phyloP scores from a whole-genome alignment of 2,329 filamentous ascomycete genomes.

The Ophiostoma sp. region DNA sequence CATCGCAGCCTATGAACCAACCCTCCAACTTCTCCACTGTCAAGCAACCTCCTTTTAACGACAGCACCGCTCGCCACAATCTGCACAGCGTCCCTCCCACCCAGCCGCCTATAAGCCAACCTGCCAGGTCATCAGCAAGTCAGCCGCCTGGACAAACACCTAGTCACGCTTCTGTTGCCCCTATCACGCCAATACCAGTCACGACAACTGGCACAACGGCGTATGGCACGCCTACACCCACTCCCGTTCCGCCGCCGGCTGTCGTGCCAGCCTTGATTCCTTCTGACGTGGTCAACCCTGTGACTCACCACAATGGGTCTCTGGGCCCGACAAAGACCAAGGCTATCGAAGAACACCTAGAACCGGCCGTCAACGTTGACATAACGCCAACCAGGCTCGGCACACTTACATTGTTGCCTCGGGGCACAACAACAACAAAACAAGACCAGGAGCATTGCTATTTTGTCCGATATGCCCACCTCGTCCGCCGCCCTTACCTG shows the following conservation, averaged over 20 bases:
- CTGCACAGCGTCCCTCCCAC: not conserved
- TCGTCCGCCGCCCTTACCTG: slow-evolving; percentile 34
- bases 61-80: not conserved
- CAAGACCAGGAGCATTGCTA: not conserved
- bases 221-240: not conserved
- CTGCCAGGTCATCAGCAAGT: not conserved
- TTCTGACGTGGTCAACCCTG: not conserved
- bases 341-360: not conserved
- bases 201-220: not conserved
- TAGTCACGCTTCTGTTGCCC: not conserved
- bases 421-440: not conserved
- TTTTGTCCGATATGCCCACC: not conserved
- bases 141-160: not conserved
- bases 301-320: not conserved
- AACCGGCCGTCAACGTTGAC: not conserved
- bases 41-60: not conserved
- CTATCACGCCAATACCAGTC: not conserved
- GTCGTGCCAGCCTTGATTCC: not conserved
- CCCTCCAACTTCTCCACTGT: not conserved
- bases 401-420: not conserved
- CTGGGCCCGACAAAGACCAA: not conserved
- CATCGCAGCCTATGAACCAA: not conserved
- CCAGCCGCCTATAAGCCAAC: too few species aligned
- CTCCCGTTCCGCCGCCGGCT: not conserved
- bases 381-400: not conserved